Conservation (phyloP, 2,329 filamentous ascomycete genomes). For the Ophiostoma angusticollis region DNA sequence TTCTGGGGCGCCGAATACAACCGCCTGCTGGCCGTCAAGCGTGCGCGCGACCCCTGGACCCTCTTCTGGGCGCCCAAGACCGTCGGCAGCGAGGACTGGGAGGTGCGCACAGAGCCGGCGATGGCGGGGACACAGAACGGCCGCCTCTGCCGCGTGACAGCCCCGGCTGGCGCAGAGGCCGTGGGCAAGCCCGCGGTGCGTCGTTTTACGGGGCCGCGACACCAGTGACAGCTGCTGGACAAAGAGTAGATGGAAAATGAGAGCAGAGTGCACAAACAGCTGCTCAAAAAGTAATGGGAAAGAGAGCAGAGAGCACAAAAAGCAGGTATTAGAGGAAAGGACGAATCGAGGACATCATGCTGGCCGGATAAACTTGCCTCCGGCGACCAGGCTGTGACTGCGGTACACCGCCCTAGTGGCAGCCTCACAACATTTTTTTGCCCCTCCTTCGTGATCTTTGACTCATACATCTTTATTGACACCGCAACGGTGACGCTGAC, state of each 20-base stretch:
- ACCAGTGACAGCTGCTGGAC: background rate
- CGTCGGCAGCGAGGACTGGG: slow-evolving; percentile 31
- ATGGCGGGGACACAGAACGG: slow-evolving; percentile 19
- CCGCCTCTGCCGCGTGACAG: slow-evolving; percentile 12
- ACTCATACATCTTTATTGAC: no score
- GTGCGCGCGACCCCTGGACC: slow-evolving; percentile 12
- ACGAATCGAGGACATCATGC: background rate
- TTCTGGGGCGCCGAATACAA: slow-evolving; percentile 14
- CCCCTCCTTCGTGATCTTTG: no score
- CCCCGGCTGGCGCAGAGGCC: background rate
- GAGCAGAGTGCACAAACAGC: background rate
- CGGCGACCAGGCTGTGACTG: no score
- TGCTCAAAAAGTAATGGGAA: slow-evolving; percentile 1
- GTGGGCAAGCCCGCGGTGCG: background rate
- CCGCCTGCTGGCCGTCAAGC: slow-evolving; percentile 12
- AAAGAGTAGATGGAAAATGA: no score
- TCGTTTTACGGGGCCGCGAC: slow-evolving; percentile 2
- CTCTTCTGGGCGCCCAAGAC: slow-evolving; percentile 21
- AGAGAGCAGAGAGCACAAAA: background rate
- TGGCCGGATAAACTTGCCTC: slow-evolving; percentile 6
- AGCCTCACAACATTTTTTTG: no score
- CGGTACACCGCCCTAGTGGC: no score
- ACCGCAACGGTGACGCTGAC: no score
- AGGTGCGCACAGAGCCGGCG: slow-evolving; percentile 21
- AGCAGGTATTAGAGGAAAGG: slow-evolving; percentile 2